Base-by-base conservation (phyloP, 176 grass and related monocot species). In the Melocanna baccifera region DNA sequence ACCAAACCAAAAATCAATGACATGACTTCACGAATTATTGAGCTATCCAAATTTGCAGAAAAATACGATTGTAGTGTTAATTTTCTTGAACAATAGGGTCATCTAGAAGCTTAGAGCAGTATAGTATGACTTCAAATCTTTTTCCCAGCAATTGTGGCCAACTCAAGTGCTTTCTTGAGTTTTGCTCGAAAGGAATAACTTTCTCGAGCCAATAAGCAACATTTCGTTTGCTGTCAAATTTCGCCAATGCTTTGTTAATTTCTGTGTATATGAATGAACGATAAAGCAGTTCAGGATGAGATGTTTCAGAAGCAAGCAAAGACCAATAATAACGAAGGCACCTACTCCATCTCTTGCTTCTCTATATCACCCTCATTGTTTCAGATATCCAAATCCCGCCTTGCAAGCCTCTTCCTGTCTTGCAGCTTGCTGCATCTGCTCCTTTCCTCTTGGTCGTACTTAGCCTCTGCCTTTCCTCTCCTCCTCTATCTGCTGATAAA, bases 311-410 rank as follows among this genome's bases (percentile, higher is more conserved):
- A 78, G 55, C 83, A 81, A 82, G 71, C 63, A 62, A 81, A 39
- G 9, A 20, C 53, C 50, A 32, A 32, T 42, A 18, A 39, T n/a
- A 77, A 43, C 48, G 77, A 65, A 65, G 78, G 73, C 46, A 51
- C 53, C 73, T 64, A 87, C 86, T 86, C 77, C 71, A 86, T 91
- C 90, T 86, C 86, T 90, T 91, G 81, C 91, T 90, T 87, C 71
- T 75, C 48, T 26, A 25, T 46, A 18, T 26, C 67, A 63, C 30
- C 67, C 73, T 26, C 84, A 28, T 45, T 11, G 20, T 78, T 92
- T 81, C 70, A 83, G 83, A 89, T 91, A 86, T 87, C 71, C 88
- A 75, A 91, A 78, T 19, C 86, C 90, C 81, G 58, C 72, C 61
- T 80, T 37, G 34, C 69, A 97, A 92, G 88, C 80, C 74, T 92